Conservation (phyloP, 805 yeast species). For the Ogataea methylovora region DNA sequence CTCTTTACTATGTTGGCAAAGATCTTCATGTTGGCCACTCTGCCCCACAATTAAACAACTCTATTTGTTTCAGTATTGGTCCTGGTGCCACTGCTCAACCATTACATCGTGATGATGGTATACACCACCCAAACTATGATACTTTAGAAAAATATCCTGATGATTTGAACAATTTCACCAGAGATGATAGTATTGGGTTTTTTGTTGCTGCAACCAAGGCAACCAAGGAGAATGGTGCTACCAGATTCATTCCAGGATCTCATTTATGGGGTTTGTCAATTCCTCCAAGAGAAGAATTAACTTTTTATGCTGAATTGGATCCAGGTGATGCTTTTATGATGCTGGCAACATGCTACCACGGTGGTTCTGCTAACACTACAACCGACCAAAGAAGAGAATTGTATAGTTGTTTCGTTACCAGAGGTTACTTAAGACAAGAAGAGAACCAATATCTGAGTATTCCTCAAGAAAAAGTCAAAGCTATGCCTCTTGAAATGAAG, state of each 20-base stretch:
- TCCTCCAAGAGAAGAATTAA: constrained; percentile 12
- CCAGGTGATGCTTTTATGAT: constrained; percentile 19
- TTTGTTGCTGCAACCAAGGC: constrained; percentile 9
- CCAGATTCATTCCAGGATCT: constrained; percentile 23
- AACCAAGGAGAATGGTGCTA: constrained; percentile 25
- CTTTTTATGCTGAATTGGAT: constrained; percentile 17
- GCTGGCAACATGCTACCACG: constrained; percentile 19
- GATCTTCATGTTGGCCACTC: constrained; percentile 10
- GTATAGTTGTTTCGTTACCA: constrained; percentile 14
- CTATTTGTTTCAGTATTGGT: constrained; percentile 20
- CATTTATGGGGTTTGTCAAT: constrained; percentile 21
- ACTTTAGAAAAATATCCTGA: constrained; percentile 9
- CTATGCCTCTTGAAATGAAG: constrained; percentile 6
- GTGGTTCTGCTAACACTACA: constrained; percentile 18
- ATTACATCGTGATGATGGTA: constrained; percentile 22
- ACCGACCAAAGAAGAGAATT: constrained; percentile 15
- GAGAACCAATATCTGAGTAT: constrained; percentile 13
- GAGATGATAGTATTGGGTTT: constrained; percentile 11
- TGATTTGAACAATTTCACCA: constrained; percentile 6
- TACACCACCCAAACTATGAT: constrained; percentile 19
- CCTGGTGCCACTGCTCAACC: constrained; percentile 22
- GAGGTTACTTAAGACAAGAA: constrained; percentile 14
- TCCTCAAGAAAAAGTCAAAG: constrained; percentile 9
- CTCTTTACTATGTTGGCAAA: constrained; percentile 7
- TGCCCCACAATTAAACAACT: constrained; percentile 17